Percentiles rank a stretch among this genome's conserved stretches.
Conservation (phyloP, 176 grass and related monocot genomes). For the Oryza meyeriana region DNA sequence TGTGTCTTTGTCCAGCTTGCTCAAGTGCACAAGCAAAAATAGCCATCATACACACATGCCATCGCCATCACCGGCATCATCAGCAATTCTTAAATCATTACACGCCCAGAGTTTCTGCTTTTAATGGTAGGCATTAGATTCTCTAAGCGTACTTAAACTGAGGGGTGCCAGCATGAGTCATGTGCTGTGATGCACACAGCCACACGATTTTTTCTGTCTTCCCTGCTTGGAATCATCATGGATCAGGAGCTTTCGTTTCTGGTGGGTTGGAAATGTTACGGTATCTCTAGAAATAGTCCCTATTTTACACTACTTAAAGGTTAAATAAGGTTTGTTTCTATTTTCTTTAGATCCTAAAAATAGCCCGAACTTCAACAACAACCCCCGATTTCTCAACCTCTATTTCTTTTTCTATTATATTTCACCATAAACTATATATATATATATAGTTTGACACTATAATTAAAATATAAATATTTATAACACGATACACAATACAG, state of each 20-base stretch:
- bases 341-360: too few relatives aligned
- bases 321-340: too few relatives aligned
- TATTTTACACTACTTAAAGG: too few relatives aligned
- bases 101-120: not conserved
- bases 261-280: not conserved
- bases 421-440: too few relatives aligned
- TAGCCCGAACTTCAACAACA: too few relatives aligned
- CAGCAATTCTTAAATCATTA: not conserved
- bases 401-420: too few relatives aligned
- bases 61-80: not conserved
- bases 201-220: not conserved
- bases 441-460: too few relatives aligned
- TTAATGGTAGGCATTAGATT: not conserved
- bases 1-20: not conserved
- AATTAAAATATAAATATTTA: too few relatives aligned
- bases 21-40: not conserved
- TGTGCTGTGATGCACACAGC: not conserved
- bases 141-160: not conserved
- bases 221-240: not conserved
- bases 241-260: not conserved
- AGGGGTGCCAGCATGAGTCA: not conserved
- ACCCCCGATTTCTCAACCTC: too few relatives aligned
- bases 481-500: too few relatives aligned
- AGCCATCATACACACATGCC: not conserved
- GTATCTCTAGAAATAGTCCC: too few relatives aligned